phyloP scores from a whole-genome alignment of 495 filamentous ascomycete species.

The Hypoxylon lienhwacheense region DNA sequence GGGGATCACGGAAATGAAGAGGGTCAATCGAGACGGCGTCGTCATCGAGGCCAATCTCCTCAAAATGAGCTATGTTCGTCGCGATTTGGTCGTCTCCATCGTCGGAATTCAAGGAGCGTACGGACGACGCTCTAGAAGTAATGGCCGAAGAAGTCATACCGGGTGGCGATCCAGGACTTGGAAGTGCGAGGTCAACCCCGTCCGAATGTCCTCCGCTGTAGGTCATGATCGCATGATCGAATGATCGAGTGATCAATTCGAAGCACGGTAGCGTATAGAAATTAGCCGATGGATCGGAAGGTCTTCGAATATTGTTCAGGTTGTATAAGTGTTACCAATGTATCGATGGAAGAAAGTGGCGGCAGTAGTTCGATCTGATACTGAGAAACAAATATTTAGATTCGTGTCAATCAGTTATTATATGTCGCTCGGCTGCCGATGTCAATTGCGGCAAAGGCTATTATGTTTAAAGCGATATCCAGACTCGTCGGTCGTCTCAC shows the following conservation, averaged over 20 bases:
- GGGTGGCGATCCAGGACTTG: conserved; percentile 76
- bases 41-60: conserved; percentile 89
- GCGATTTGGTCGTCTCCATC: conserved; percentile 58
- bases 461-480: conserved; percentile 19
- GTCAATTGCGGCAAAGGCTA: conserved; percentile 7
- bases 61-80: conserved; percentile 78
- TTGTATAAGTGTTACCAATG: conserved; percentile 1
- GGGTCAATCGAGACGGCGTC: conserved; percentile 47
- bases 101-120: conserved; percentile 74
- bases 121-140: conserved; percentile 89
- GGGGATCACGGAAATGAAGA: conserved; percentile 47
- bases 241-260: conserved; percentile 16
- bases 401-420: conserved; percentile 35
- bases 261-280: not conserved
- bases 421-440: not conserved
- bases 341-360: conserved; percentile 12
- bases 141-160: conserved; percentile 76
- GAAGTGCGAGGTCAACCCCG: conserved; percentile 48
- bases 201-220: conserved; percentile 45
- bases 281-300: not conserved
- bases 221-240: conserved; percentile 61
- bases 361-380: conserved; percentile 17
- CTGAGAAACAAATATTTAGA: conserved; percentile 9
- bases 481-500: conserved; percentile 32
- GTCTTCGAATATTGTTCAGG: not conserved